Percentiles rank a stretch among this genome's conserved stretches.
Conservation (phyloP, 805 yeast species). For the Millerozyma acaciae region DNA sequence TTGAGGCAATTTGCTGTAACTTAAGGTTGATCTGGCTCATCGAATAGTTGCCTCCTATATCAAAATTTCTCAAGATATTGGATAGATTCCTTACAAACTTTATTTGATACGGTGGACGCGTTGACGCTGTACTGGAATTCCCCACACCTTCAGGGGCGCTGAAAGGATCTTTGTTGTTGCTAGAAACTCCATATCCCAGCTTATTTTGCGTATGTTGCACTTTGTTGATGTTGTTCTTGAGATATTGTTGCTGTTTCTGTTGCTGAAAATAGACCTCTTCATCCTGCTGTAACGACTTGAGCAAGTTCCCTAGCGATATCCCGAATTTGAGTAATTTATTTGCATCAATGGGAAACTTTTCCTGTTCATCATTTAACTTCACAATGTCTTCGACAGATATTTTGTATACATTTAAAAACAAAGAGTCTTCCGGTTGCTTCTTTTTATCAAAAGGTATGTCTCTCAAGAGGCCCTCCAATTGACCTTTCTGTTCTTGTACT, state of each 20-base stretch:
- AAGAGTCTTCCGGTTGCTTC: constrained; percentile 10
- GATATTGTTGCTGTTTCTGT: constrained; percentile 16
- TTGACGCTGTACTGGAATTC: neutral
- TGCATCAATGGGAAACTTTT: constrained; percentile 31
- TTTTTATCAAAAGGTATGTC: constrained; percentile 32
- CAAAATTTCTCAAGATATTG: constrained; percentile 35
- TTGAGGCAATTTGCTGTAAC: constrained; percentile 8
- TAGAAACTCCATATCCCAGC: constrained; percentile 4
- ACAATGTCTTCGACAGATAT: constrained; percentile 19
- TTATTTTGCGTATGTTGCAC: constrained; percentile 7
- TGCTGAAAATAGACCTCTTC: constrained; percentile 27
- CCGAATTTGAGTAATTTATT: constrained; percentile 37
- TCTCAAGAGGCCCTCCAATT: constrained; percentile 23
- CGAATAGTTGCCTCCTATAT: constrained; percentile 24
- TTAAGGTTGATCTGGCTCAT: constrained; percentile 1
- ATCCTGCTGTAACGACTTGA: constrained; percentile 33
- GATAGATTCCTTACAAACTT: constrained; percentile 32
- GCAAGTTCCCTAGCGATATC: constrained; percentile 39
- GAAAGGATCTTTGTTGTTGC: constrained; percentile 7
- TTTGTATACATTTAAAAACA: constrained; percentile 31
- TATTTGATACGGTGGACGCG: constrained; percentile 27
- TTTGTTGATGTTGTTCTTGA: constrained; percentile 12
- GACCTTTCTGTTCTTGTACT: constrained; percentile 24
- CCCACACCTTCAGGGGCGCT: too few species aligned
- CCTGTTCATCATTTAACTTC: constrained; percentile 19